Evolutionary conservation across 495 filamentous ascomycete species (phyloP).

Genomic region (Hypoxylon perforatum): DNA sequence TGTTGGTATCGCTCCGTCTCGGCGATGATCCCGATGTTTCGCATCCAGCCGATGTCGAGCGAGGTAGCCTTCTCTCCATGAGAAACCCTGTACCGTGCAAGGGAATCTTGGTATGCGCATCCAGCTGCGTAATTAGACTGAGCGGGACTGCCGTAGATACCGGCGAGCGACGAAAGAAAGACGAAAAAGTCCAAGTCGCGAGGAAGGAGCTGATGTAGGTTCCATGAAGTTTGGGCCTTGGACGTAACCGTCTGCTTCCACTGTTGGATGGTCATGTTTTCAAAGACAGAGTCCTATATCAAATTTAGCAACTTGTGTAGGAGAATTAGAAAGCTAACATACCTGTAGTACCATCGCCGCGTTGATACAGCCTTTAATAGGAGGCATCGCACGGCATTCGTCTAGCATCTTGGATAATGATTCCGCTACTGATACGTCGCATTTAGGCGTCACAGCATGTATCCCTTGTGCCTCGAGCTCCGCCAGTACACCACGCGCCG

Average conservation of each 20-base stretch:
- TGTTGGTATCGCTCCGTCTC: conserved; percentile 8
- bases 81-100: conserved; percentile 43
- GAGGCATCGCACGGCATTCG: conserved; percentile 51
- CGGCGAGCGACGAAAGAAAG: conserved; percentile 52
- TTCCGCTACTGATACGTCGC: conserved; percentile 43
- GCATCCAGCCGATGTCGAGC: conserved; percentile 56
- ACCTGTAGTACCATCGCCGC: conserved; percentile 57
- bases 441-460: conserved; percentile 39
- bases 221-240: conserved; percentile 55
- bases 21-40: conserved; percentile 28
- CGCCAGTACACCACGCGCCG: conserved; percentile 29
- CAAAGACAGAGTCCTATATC: conserved; percentile 54
- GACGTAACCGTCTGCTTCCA: conserved; percentile 48
- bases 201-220: conserved; percentile 55
- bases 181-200: conserved; percentile 67
- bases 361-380: conserved; percentile 61
- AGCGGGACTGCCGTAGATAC: conserved; percentile 55
- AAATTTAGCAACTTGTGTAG: not conserved
- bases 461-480: conserved; percentile 33
- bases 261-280: conserved; percentile 56
- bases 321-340: too few species aligned
- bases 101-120: conserved; percentile 61
- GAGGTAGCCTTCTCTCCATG: conserved; percentile 45
- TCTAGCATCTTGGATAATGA: too few species aligned
- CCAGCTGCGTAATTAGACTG: conserved; percentile 67